A percentile compares a stretch with the other conserved stretches of the same genome.
phyloP scores from a whole-genome alignment of 129 eudicot genomes.

The Arctium minus region DNA sequence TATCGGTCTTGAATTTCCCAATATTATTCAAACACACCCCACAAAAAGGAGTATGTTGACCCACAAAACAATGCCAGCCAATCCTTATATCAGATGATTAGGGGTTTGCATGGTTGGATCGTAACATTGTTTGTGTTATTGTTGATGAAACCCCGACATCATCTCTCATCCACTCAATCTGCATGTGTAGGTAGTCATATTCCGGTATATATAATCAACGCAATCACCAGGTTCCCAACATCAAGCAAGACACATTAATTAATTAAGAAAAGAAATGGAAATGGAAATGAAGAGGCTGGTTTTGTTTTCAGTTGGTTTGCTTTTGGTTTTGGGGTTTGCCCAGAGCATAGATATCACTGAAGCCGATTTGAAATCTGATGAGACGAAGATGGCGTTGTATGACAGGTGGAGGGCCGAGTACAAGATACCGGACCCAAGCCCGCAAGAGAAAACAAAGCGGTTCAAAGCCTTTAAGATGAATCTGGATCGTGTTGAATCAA shows the following conservation, averaged over 20 bases:
- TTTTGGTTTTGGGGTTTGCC: conserved; percentile 22
- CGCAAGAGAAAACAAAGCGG: conserved; percentile 46
- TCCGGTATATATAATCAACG: neutral
- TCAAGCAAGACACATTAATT: neutral
- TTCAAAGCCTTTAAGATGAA: conserved; percentile 53
- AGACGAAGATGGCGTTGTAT: conserved; percentile 43
- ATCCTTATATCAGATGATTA: neutral
- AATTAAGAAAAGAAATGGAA: neutral
- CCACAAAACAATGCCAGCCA: neutral
- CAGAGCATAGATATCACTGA: conserved; percentile 47
- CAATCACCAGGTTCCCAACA: neutral
- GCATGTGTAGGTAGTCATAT: neutral
- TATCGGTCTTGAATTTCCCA: too few relatives aligned
- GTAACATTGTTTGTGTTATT: too few relatives aligned
- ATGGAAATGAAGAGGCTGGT: conserved; percentile 21
- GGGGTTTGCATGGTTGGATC: neutral
- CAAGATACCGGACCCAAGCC: conserved; percentile 33
- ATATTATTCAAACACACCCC: too few relatives aligned
- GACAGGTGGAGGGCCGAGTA: conserved; percentile 60
- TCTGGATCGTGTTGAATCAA: conserved; percentile 30
- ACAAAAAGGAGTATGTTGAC: too few relatives aligned
- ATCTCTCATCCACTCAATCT: neutral
- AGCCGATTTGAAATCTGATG: conserved; percentile 47
- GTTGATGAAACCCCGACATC: neutral
- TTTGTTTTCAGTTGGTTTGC: conserved; percentile 26